A percentile compares a stretch with the other conserved stretches of the same genome.
phyloP scores from a whole-genome alignment of 768 basidiomycete genomes.

The Crassisporium funariophilum region DNA sequence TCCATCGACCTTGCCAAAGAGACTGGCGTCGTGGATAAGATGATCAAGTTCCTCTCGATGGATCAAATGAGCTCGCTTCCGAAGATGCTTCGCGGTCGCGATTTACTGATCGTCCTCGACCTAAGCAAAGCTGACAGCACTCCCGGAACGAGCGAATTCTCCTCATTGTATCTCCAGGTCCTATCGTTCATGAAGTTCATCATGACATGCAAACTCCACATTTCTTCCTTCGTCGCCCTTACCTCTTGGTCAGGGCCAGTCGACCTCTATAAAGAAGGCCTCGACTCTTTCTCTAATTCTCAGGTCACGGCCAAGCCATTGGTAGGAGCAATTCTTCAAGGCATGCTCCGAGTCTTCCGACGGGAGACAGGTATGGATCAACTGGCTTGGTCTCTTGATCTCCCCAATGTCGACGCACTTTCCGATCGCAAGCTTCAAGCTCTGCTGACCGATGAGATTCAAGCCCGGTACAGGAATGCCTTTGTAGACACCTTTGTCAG shows the following conservation, averaged over 20 bases:
- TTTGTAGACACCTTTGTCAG: conserved; percentile 22
- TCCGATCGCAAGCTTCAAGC: conserved; percentile 6
- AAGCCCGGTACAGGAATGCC: conserved; percentile 17
- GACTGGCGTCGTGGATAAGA: conserved; percentile 2
- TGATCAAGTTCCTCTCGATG: conserved; percentile 11
- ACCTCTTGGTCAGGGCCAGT: conserved; percentile 26
- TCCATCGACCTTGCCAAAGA: conserved; percentile 14
- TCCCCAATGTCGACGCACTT: conserved; percentile 16
- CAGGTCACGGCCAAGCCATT: conserved; percentile 15
- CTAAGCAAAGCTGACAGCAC: conserved; percentile 15
- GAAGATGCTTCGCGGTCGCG: conserved; percentile 17
- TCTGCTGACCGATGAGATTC: conserved; percentile 18
- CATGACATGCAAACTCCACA: conserved; percentile 15
- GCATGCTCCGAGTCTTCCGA: conserved; percentile 34
- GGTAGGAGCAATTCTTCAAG: conserved; percentile 28
- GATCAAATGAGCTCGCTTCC: conserved; percentile 14
- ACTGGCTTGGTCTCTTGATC: conserved; percentile 29
- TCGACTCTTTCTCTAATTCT: conserved; percentile 22
- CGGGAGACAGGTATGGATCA: conserved; percentile 26
- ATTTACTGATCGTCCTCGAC: conserved; percentile 26
- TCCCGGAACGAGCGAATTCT: conserved; percentile 21
- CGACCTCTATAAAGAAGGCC: conserved; percentile 23
- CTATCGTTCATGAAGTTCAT: conserved; percentile 25
- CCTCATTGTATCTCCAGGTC: conserved; percentile 17
- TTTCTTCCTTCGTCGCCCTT: conserved; percentile 21